These are phyloP conservation scores for Aspergillus arachidicola DNA, from an alignment of 2,329 filamentous ascomycete genomes.

Conservation along the genomic window DNA sequence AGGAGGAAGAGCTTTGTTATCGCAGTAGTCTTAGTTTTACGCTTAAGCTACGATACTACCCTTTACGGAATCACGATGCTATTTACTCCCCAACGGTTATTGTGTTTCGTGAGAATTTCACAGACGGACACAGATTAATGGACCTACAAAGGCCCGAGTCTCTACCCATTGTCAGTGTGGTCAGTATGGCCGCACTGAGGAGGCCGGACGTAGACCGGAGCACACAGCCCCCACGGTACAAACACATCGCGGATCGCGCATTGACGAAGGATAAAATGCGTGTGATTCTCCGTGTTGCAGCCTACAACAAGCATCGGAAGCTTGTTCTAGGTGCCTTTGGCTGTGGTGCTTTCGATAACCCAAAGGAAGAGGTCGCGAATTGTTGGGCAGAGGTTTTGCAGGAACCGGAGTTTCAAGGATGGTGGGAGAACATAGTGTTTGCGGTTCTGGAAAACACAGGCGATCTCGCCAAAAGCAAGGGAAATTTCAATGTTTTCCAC, in stretches of 20 bases:
- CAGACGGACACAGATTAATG: constrained; percentile 52
- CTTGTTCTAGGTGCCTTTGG: constrained; percentile 70
- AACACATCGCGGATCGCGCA: constrained; percentile 48
- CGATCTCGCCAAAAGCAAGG: constrained; percentile 21
- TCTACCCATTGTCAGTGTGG: constrained; percentile 58
- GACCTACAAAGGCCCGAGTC: constrained; percentile 34
- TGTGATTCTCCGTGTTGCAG: constrained; percentile 62
- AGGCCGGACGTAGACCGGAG: constrained; percentile 38
- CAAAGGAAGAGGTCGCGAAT: constrained; percentile 60
- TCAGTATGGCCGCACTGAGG: constrained; percentile 62
- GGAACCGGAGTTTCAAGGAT: constrained; percentile 64
- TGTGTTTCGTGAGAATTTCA: constrained; percentile 57
- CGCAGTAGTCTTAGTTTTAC: constrained; percentile 52
- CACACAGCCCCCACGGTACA: constrained; percentile 37
- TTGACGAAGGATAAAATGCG: constrained; percentile 66
- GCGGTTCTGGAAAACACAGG: constrained; percentile 54
- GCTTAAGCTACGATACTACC: constrained; percentile 54
- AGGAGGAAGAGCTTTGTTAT: constrained; percentile 71
- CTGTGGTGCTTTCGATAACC: constrained; percentile 69
- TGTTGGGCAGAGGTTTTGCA: constrained; percentile 65
- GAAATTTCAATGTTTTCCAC: constrained; percentile 38
- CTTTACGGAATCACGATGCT: constrained; percentile 52
- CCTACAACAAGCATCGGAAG: constrained; percentile 56
- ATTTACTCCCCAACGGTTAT: constrained; percentile 65
- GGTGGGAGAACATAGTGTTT: constrained; percentile 68